Conservation (phyloP, 2,329 filamentous ascomycete species). For the Fulvia fulva region DNA sequence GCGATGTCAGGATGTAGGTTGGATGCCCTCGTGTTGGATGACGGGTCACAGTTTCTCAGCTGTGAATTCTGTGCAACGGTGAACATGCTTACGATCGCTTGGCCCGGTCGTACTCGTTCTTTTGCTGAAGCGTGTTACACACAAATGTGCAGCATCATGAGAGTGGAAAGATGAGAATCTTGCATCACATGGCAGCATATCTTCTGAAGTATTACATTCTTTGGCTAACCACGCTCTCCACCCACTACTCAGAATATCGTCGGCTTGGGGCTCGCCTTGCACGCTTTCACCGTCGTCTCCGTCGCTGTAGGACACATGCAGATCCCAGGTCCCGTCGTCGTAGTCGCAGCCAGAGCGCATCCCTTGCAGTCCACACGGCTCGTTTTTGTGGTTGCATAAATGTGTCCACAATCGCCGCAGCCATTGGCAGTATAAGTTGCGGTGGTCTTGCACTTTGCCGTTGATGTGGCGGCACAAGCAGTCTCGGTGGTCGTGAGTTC, state of each 20-base stretch:
- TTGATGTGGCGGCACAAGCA: slow-evolving; percentile 1
- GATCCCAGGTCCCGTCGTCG: slow-evolving; percentile 6
- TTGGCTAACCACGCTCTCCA: background rate
- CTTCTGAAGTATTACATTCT: too few species aligned
- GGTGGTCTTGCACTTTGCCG: slow-evolving; percentile 1
- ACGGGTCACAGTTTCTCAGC: background rate
- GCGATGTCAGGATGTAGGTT: background rate
- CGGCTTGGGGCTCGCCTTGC: background rate
- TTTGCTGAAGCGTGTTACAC: too few species aligned
- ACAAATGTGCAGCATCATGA: too few species aligned
- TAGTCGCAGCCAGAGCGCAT: slow-evolving; percentile 10
- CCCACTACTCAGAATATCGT: background rate
- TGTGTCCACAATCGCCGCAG: slow-evolving; percentile 14
- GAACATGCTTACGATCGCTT: too few species aligned
- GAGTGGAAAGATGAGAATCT: too few species aligned
- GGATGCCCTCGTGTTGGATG: background rate
- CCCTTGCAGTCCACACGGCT: slow-evolving; percentile 8
- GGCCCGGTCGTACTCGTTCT: too few species aligned
- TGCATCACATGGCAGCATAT: background rate
- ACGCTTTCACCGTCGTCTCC: background rate
- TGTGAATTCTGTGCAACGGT: background rate
- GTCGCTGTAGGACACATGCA: slow-evolving; percentile 13
- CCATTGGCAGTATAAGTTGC: slow-evolving; percentile 1
- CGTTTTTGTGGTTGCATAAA: slow-evolving; percentile 11
- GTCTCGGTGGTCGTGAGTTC: slow-evolving; percentile 11